These are phyloP conservation scores for Chlorella sp. DNA, from an alignment of 139 green algal genomes.

Conservation along the genomic window DNA sequence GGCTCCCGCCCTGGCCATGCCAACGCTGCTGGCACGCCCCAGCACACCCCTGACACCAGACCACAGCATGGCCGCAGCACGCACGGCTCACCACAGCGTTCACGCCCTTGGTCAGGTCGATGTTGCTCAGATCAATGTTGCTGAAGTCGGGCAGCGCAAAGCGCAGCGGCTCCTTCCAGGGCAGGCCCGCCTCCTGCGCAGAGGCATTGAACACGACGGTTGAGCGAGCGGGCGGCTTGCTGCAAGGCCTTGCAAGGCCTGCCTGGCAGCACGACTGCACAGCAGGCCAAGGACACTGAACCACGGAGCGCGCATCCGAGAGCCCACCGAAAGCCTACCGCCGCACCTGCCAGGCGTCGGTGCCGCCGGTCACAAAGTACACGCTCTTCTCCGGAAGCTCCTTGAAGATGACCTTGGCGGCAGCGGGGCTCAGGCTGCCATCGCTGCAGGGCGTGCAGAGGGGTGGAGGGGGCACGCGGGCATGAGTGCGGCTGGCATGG, in stretches of 20 bases:
- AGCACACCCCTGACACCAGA: no score
- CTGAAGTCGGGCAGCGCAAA: neutral
- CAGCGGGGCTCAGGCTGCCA: constrained; percentile 29
- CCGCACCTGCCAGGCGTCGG: constrained; percentile 51
- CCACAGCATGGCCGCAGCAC: no score
- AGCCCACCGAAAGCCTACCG: no score
- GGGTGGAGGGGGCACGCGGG: neutral
- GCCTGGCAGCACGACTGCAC: no score
- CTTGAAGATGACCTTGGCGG: constrained; percentile 36
- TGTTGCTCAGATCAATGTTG: neutral
- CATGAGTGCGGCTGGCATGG: no score
- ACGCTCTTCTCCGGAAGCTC: constrained; percentile 35
- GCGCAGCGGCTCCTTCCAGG: constrained; percentile 35
- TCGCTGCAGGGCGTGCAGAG: neutral
- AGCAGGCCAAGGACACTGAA: no score
- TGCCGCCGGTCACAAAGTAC: constrained; percentile 52
- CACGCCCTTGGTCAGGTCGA: no score
- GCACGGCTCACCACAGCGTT: no score
- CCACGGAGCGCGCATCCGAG: no score
- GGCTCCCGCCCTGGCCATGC: no score
- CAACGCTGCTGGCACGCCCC: no score
- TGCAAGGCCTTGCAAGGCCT: no score
- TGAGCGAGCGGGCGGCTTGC: neutral
- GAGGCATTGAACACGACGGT: neutral
- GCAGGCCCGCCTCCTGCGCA: constrained; percentile 29